Base-by-base conservation (phyloP, 2,329 filamentous ascomycete species). In the Aspergillus versicolor region DNA sequence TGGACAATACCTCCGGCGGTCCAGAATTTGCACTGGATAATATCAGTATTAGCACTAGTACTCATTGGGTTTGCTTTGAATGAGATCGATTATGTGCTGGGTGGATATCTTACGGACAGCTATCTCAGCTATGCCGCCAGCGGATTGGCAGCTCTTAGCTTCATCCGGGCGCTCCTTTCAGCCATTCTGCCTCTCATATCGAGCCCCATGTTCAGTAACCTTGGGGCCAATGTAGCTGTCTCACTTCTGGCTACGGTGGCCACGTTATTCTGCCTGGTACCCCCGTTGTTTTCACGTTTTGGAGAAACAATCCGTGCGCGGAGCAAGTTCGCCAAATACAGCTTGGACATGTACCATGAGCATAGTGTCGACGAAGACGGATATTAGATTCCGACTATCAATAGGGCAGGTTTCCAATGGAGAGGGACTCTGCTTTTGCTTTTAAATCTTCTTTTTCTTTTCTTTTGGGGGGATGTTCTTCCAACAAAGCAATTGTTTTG, bases 31-130 rank as follows among this genome's bases (percentile, higher is more conserved):
- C 71, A 72, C 48, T 79, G 76, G 71, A 63, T 76, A 12, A 70
- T 75, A 3, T 75, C 76, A 2, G 72, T 73, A 24, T 44, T 75
- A 1, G 70, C 72, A 0, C 66, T 81, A 3, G 63, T 77, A 0
- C 63, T 76, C 4, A 69, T 80, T 24, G 80, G 79, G 3, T 81
- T 77, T 62, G 75, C 75, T 0, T 63, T 76, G 19, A 80, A 80
- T 42, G 80, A 82, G 51, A 75, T 79, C 48, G 74, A 74, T 41
- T 72, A 65, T 34, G 66, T 73, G 6, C 62, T 79, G 3, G 66
- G 70, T 1, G 76, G 76, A 1, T 79, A 79, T 50, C 66, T 79
- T 4, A 70, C 75, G 0, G 77, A 80, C 60, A 73, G 73, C 42
- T 80, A 79, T 50, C 66, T 73, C 6, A 71, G 69, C n/a, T 78